Percentiles rank a stretch among this genome's conserved stretches.
These are phyloP conservation scores for Salvia miltiorrhiza DNA, from an alignment of 257 asterid species.

Conservation along the genomic window DNA sequence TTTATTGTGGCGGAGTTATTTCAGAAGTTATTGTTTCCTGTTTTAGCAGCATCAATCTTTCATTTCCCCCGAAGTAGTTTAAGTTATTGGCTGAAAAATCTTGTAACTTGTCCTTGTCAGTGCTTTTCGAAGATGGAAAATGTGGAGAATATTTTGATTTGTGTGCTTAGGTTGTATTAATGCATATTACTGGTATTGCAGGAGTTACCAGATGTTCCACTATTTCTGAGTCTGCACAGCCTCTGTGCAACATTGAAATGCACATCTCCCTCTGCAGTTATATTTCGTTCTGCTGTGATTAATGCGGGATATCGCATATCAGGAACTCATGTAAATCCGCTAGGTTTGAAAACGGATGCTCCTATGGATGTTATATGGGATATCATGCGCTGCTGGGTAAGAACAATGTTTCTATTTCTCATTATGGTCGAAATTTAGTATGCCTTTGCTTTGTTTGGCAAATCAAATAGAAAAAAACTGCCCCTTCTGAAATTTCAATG, in stretches of 20 bases:
- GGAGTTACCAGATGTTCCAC: slow-evolving; percentile 89
- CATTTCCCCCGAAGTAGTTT: neutral
- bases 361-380: slow-evolving; percentile 99
- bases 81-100: too few relatives aligned
- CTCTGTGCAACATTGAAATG: slow-evolving; percentile 84
- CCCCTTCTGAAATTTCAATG: neutral
- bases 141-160: neutral
- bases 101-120: neutral
- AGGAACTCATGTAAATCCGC: slow-evolving; percentile 85
- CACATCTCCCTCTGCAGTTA: slow-evolving; percentile 92
- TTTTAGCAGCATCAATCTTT: neutral
- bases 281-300: slow-evolving; percentile 94
- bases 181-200: slow-evolving; percentile 27
- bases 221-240: slow-evolving; percentile 93
- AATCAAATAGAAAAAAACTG: neutral
- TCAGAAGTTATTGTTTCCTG: neutral
- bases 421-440: neutral
- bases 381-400: slow-evolving; percentile 99
- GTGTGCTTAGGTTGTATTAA: neutral
- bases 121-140: neutral
- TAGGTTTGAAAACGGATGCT: slow-evolving; percentile 93
- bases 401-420: neutral
- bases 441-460: neutral
- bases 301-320: slow-evolving; percentile 96
- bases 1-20: neutral